Conservation (phyloP, 306 rosid genomes). For the Acacia confusa region DNA sequence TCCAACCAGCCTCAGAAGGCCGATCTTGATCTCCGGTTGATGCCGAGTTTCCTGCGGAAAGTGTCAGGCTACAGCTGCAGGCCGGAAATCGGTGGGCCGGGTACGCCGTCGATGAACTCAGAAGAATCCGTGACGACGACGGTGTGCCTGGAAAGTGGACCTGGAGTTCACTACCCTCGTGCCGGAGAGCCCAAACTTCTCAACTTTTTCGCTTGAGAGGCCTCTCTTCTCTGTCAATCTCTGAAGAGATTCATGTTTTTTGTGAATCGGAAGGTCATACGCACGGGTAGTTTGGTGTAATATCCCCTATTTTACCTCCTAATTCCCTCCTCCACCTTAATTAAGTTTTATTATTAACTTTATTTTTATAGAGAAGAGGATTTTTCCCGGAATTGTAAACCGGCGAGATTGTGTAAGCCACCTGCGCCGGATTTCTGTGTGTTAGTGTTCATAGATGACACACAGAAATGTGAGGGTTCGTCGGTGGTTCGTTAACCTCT, state of each 20-base stretch:
- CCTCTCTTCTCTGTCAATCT: background rate
- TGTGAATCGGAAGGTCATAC: slow-evolving; percentile 46
- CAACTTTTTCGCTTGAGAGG: slow-evolving; percentile 64
- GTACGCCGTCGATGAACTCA: slow-evolving; percentile 84
- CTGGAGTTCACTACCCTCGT: slow-evolving; percentile 36
- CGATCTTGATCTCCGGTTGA: slow-evolving; percentile 78
- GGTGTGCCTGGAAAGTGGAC: slow-evolving; percentile 58
- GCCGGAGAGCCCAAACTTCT: slow-evolving; percentile 61
- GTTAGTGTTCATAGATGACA: slow-evolving; percentile 33
- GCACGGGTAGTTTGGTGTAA: slow-evolving; percentile 22
- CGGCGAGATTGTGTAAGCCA: slow-evolving; percentile 68
- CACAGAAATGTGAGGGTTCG: slow-evolving; percentile 72
- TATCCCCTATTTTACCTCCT: slow-evolving; percentile 5
- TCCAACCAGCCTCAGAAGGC: slow-evolving; percentile 35
- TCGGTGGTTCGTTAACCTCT: slow-evolving; percentile 46
- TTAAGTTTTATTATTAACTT: background rate
- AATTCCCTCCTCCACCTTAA: background rate
- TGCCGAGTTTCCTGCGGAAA: slow-evolving; percentile 50
- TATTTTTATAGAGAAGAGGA: slow-evolving; percentile 12
- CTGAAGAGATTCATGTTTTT: slow-evolving; percentile 28
- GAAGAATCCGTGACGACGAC: slow-evolving; percentile 83
- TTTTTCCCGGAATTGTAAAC: slow-evolving; percentile 43
- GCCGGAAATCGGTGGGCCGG: slow-evolving; percentile 59
- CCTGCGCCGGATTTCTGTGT: slow-evolving; percentile 74
- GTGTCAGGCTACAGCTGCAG: slow-evolving; percentile 24